Evolutionary conservation across 148 eudicot genomes (phyloP).

Genomic region (Rhododendron vialii): DNA sequence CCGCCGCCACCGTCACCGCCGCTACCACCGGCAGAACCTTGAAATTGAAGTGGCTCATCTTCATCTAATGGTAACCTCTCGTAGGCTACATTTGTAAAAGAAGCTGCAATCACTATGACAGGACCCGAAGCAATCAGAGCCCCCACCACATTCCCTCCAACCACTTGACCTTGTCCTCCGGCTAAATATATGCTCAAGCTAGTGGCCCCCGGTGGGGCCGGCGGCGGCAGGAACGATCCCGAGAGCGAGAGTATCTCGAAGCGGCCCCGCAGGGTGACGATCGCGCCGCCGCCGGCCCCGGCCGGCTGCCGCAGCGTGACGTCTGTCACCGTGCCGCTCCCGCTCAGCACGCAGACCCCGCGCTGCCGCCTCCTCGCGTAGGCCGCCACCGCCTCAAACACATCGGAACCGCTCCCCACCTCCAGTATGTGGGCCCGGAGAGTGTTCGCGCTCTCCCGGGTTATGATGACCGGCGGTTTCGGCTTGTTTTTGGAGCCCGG

Average conservation of each 20-base stretch:
- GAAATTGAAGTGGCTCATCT: conserved; percentile 25
- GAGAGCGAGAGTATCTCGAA: conserved; percentile 50
- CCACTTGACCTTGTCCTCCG: conserved; percentile 53
- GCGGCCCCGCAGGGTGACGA: conserved; percentile 41
- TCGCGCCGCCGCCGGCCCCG: conserved; percentile 25
- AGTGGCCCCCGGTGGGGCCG: conserved; percentile 53
- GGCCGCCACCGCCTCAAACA: conserved; percentile 41
- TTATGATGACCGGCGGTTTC: conserved; percentile 50
- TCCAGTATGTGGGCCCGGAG: conserved; percentile 54
- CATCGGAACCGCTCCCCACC: conserved; percentile 40
- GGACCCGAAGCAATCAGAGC: conserved; percentile 48
- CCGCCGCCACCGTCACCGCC: conserved; percentile 1
- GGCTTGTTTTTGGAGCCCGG: conserved; percentile 52
- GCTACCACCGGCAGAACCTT: background rate
- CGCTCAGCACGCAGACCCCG: conserved; percentile 40
- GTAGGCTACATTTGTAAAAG: conserved; percentile 47
- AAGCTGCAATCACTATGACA: conserved; percentile 46
- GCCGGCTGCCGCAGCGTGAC: conserved; percentile 45
- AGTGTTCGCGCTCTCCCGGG: conserved; percentile 51
- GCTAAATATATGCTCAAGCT: conserved; percentile 41
- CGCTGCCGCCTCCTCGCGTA: conserved; percentile 44
- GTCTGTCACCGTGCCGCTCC: conserved; percentile 52
- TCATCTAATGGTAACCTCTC: conserved; percentile 50
- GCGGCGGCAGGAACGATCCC: conserved; percentile 49
- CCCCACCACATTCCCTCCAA: conserved; percentile 52